phyloP scores from a whole-genome alignment of 768 basidiomycete species.

The Dioszegia aurantiaca region DNA sequence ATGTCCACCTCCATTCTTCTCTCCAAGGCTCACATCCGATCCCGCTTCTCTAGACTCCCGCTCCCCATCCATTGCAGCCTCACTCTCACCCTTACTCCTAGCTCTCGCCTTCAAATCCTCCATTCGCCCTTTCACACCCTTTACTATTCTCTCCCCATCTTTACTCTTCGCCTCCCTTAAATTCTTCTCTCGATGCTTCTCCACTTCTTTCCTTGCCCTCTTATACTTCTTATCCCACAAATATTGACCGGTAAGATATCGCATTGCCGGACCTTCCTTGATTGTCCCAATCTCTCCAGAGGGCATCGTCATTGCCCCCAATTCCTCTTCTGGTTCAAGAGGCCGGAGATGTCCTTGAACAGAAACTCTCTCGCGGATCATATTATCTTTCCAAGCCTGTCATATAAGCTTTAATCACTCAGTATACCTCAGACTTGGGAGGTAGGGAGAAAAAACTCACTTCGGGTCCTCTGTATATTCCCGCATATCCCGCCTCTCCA shows the following conservation, averaged over 20 bases:
- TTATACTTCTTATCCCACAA: slow-evolving; percentile 48
- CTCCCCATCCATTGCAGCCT: slow-evolving; percentile 4
- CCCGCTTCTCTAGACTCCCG: background rate
- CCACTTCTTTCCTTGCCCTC: slow-evolving; percentile 38
- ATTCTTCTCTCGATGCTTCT: slow-evolving; percentile 34
- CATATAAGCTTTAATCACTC: background rate
- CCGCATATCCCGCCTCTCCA: slow-evolving; percentile 30
- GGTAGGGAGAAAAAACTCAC: slow-evolving; percentile 16
- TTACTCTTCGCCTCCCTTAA: slow-evolving; percentile 29
- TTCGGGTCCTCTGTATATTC: slow-evolving; percentile 32
- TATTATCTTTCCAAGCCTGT: slow-evolving; percentile 57
- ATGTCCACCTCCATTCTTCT: background rate
- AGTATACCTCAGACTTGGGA: background rate
- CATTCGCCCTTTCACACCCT: slow-evolving; percentile 19
- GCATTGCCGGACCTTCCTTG: slow-evolving; percentile 68
- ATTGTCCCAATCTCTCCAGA: slow-evolving; percentile 67
- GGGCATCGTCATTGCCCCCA: slow-evolving; percentile 67
- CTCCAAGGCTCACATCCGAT: background rate
- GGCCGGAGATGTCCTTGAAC: slow-evolving; percentile 76
- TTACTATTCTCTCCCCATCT: slow-evolving; percentile 55
- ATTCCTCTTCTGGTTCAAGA: slow-evolving; percentile 67
- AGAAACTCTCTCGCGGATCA: slow-evolving; percentile 89
- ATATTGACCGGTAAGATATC: slow-evolving; percentile 62
- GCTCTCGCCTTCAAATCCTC: background rate
- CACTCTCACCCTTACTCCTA: slow-evolving; percentile 7